These are phyloP conservation scores for Ogataea hybrid DNA, from an alignment of 1,139 yeast species.

Conservation along the genomic window DNA sequence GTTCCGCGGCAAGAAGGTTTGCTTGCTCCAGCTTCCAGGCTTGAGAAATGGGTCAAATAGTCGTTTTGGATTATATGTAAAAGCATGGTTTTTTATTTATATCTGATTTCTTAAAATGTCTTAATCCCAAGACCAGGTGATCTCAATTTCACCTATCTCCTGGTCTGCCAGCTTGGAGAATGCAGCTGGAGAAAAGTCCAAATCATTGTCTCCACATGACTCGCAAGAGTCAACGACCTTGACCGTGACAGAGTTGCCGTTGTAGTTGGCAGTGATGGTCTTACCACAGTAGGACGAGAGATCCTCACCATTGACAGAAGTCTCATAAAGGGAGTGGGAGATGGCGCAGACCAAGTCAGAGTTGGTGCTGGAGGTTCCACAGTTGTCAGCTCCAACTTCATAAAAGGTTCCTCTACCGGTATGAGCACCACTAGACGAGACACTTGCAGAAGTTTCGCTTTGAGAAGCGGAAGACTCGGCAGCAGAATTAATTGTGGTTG, in stretches of 20 bases:
- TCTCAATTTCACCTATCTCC: slow-evolving; percentile 44
- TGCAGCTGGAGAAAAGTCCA: slow-evolving; percentile 56
- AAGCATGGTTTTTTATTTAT: background rate
- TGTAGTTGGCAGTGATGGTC: slow-evolving; percentile 41
- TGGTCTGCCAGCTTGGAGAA: slow-evolving; percentile 45
- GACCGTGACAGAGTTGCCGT: slow-evolving; percentile 46
- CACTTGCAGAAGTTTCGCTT: slow-evolving; percentile 4
- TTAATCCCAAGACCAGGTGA: slow-evolving; percentile 44
- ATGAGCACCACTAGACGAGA: slow-evolving; percentile 12
- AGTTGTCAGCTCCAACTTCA: slow-evolving; percentile 33
- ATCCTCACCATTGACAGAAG: slow-evolving; percentile 26
- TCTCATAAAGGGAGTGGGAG: slow-evolving; percentile 31
- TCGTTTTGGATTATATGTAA: background rate
- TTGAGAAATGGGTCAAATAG: slow-evolving; percentile 48
- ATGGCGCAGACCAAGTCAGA: slow-evolving; percentile 35
- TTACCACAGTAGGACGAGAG: slow-evolving; percentile 47
- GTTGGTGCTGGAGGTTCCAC: slow-evolving; percentile 34
- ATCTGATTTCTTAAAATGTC: background rate
- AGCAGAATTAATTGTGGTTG: background rate
- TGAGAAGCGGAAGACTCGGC: slow-evolving; percentile 4
- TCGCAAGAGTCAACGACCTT: slow-evolving; percentile 55
- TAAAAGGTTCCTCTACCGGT: slow-evolving; percentile 37
- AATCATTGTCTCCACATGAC: slow-evolving; percentile 45
- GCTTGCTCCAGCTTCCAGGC: slow-evolving; percentile 57
- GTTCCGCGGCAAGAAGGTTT: slow-evolving; percentile 78